These are phyloP conservation scores for Thraustochytrium striatum DNA, from an alignment of 352 stramenopile genomes.

Conservation along the genomic window DNA sequence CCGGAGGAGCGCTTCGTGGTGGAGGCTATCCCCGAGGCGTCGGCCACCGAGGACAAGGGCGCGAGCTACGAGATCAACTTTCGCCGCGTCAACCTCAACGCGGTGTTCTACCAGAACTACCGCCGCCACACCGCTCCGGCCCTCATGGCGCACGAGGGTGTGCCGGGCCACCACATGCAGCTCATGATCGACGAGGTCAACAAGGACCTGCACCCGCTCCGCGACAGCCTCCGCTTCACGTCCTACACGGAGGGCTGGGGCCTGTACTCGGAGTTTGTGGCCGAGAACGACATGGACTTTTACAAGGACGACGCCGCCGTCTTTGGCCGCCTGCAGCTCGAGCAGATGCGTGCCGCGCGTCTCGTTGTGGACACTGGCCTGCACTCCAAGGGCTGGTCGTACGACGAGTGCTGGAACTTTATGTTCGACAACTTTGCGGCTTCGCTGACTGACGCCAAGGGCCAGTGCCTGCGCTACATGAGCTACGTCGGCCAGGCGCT, in stretches of 20 bases:
- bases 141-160: background rate
- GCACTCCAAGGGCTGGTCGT: background rate
- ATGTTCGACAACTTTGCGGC: background rate
- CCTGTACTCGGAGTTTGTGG: background rate
- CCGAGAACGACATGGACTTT: background rate
- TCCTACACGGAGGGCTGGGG: background rate
- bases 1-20: background rate
- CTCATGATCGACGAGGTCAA: background rate
- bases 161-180: background rate
- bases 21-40: background rate
- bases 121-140: background rate
- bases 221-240: background rate
- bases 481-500: background rate
- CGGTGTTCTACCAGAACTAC: background rate
- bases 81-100: background rate
- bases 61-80: background rate
- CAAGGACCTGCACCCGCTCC: background rate
- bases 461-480: background rate
- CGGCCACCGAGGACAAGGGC: background rate
- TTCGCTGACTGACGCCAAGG: background rate
- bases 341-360: background rate
- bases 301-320: background rate
- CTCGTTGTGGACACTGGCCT: background rate
- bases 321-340: background rate
- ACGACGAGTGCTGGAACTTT: background rate